Evolutionary conservation across 148 eudicot genomes (phyloP).

Genomic region (Silene uniflora): DNA sequence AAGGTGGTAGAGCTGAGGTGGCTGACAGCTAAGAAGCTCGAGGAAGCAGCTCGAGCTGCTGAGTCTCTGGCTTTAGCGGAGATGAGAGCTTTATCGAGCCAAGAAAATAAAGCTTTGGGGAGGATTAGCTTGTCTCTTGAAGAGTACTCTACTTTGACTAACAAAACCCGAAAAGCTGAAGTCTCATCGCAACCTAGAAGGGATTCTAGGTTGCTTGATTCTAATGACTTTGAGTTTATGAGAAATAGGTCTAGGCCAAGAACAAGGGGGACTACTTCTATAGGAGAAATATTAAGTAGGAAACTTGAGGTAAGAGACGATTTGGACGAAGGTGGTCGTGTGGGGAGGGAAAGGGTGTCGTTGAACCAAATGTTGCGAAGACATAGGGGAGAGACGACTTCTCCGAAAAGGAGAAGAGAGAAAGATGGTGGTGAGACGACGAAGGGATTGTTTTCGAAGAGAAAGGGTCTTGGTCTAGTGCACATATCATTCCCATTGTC

Average conservation of each 20-base stretch:
- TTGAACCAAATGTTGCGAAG: slow-evolving; percentile 54
- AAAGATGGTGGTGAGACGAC: slow-evolving; percentile 33
- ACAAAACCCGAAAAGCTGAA: slow-evolving; percentile 52
- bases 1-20: slow-evolving; percentile 87
- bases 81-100: slow-evolving; percentile 34
- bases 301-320: slow-evolving; percentile 59
- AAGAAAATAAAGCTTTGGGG: slow-evolving; percentile 10
- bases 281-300: slow-evolving; percentile 64
- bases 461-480: slow-evolving; percentile 60
- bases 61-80: slow-evolving; percentile 81
- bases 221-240: slow-evolving; percentile 22
- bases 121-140: slow-evolving; percentile 68
- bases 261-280: slow-evolving; percentile 46
- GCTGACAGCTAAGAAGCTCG: slow-evolving; percentile 77
- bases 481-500: slow-evolving; percentile 55
- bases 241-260: slow-evolving; percentile 32
- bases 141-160: slow-evolving; percentile 53
- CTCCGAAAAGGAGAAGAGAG: slow-evolving; percentile 32
- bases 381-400: slow-evolving; percentile 49
- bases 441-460: slow-evolving; percentile 34
- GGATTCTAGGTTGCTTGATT: slow-evolving; percentile 29
- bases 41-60: slow-evolving; percentile 86
- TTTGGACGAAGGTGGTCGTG: slow-evolving; percentile 34
- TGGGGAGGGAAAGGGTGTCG: slow-evolving; percentile 42
- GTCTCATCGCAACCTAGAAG: slow-evolving; percentile 34